Percentiles rank a stretch among this genome's conserved stretches.
These are phyloP conservation scores for Vachellia collinsii DNA, from an alignment of 306 rosid genomes.

Conservation along the genomic window DNA sequence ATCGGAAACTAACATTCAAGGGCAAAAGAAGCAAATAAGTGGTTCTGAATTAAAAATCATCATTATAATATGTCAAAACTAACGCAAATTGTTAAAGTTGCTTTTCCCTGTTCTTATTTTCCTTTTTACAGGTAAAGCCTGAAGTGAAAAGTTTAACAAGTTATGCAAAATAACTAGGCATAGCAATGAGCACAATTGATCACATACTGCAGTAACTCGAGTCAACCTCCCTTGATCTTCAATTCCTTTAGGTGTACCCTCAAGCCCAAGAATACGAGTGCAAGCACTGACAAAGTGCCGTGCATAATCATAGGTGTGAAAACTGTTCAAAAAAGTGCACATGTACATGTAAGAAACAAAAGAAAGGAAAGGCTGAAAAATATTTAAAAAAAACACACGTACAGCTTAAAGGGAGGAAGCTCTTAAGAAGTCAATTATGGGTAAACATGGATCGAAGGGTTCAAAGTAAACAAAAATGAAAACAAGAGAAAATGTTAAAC, in stretches of 20 bases:
- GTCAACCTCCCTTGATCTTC: conserved; percentile 89
- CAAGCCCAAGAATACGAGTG: conserved; percentile 86
- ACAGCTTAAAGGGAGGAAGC: neutral
- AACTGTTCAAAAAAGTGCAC: conserved; percentile 44
- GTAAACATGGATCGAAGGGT: neutral
- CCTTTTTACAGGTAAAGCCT: neutral
- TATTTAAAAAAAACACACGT: neutral
- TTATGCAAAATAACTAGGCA: neutral
- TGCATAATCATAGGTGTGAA: conserved; percentile 90
- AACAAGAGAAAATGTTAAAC: conserved; percentile 22
- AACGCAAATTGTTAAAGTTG: conserved; percentile 7
- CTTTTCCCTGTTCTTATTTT: neutral
- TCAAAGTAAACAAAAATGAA: conserved; percentile 14
- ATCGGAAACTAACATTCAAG: conserved; percentile 75
- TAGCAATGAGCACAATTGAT: conserved; percentile 2
- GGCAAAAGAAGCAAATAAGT: conserved; percentile 34
- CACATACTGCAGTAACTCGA: conserved; percentile 83
- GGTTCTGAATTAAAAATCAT: conserved; percentile 18
- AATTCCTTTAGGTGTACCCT: conserved; percentile 90
- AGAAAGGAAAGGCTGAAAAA: conserved; percentile 35
- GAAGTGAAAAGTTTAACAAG: neutral
- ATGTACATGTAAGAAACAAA: neutral
- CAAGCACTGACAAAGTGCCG: conserved; percentile 89
- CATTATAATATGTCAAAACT: conserved; percentile 6
- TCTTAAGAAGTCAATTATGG: neutral